Conservation (phyloP, 805 yeast genomes). For the Yamadazyma sp. region DNA sequence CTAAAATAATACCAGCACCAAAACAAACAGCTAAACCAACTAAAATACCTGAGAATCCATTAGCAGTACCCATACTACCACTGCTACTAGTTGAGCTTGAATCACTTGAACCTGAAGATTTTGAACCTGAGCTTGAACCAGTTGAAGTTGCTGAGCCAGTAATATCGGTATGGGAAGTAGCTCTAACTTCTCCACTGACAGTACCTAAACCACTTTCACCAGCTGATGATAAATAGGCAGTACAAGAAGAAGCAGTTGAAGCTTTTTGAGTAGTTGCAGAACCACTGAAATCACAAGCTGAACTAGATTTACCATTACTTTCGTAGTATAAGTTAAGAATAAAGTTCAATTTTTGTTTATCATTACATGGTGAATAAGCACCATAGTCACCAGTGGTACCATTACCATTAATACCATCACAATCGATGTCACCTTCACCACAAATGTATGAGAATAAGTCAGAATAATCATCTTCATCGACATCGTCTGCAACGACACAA, state of each 20-base stretch:
- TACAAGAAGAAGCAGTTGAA: slow-evolving; percentile 44
- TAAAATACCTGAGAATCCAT: slow-evolving; percentile 10
- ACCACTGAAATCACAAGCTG: slow-evolving; percentile 40
- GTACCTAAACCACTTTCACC: slow-evolving; percentile 69
- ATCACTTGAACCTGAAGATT: slow-evolving; percentile 10
- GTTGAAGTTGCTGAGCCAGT: slow-evolving; percentile 24
- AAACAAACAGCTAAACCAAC: slow-evolving; percentile 12
- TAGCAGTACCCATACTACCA: slow-evolving; percentile 9
- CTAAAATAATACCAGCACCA: slow-evolving; percentile 13
- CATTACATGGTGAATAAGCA: slow-evolving; percentile 37
- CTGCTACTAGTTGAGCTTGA: slow-evolving; percentile 19
- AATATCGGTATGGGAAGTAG: slow-evolving; percentile 20
- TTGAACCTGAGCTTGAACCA: slow-evolving; percentile 19
- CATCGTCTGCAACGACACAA: slow-evolving; percentile 32
- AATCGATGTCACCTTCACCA: slow-evolving; percentile 22
- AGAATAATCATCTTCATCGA: slow-evolving; percentile 29
- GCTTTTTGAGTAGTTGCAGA: slow-evolving; percentile 37
- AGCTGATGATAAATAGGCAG: slow-evolving; percentile 58
- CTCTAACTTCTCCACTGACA: slow-evolving; percentile 32
- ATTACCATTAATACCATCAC: slow-evolving; percentile 36
- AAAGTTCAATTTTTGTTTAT: slow-evolving; percentile 35
- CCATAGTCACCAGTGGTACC: slow-evolving; percentile 41
- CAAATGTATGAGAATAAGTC: slow-evolving; percentile 35
- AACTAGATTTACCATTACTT: slow-evolving; percentile 19
- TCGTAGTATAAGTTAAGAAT: slow-evolving; percentile 38